Conservation (phyloP, 139 green algal species). For the Limnomonas spitsbergensis region DNA sequence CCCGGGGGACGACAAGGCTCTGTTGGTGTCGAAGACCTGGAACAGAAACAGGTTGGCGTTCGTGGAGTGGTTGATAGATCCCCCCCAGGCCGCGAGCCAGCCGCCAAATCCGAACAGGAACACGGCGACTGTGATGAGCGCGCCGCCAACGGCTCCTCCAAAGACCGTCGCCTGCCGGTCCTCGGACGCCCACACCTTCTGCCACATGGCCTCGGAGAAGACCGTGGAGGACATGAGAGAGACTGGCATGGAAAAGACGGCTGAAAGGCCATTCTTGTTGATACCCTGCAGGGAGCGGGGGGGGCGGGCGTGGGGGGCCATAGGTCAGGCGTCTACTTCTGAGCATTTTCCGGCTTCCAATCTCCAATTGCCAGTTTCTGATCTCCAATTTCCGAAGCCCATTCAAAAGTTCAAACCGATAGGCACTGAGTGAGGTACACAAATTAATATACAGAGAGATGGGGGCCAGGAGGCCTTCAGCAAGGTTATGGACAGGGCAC, state of each 20-base stretch:
- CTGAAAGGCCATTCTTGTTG: constrained; percentile 43
- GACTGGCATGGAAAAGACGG: constrained; percentile 66
- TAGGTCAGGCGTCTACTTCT: too few relatives aligned
- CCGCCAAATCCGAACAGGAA: constrained; percentile 69
- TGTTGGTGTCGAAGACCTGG: constrained; percentile 19
- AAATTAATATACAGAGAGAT: too few relatives aligned
- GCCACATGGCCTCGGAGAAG: constrained; percentile 17
- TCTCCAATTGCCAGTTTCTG: too few relatives aligned
- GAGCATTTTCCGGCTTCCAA: too few relatives aligned
- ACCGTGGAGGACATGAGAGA: constrained; percentile 49
- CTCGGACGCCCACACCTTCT: constrained; percentile 49
- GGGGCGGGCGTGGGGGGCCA: too few relatives aligned
- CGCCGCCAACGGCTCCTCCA: constrained; percentile 32
- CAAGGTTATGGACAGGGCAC: too few relatives aligned
- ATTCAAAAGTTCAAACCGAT: too few relatives aligned
- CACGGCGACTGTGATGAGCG: constrained; percentile 36
- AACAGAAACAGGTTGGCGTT: constrained; percentile 63
- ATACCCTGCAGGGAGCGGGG: too few relatives aligned
- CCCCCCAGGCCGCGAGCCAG: constrained; percentile 67
- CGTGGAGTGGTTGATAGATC: constrained; percentile 40
- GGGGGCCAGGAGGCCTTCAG: too few relatives aligned
- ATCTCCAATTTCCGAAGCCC: too few relatives aligned
- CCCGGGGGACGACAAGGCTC: too few relatives aligned
- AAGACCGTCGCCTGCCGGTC: constrained; percentile 17
- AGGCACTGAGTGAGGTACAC: too few relatives aligned